Evolutionary conservation across 495 filamentous ascomycete genomes (phyloP).

Genomic region (Daldinia vernicosa): DNA sequence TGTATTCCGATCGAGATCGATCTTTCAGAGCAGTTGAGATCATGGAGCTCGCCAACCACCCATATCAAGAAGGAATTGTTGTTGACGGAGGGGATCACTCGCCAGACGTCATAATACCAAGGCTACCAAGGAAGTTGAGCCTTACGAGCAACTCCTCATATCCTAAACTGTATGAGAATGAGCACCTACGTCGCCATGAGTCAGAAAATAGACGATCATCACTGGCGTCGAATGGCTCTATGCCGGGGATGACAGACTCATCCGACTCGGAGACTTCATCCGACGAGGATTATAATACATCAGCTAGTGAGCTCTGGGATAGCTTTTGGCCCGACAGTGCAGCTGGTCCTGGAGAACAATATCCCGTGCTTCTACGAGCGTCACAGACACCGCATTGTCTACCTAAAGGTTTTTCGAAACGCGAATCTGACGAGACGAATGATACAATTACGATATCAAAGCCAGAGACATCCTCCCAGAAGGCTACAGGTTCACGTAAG

Average conservation of each 20-base stretch:
- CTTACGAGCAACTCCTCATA: constrained; percentile 43
- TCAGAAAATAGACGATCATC: constrained; percentile 42
- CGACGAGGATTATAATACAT: constrained; percentile 45
- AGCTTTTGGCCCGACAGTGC: constrained; percentile 43
- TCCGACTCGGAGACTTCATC: constrained; percentile 46
- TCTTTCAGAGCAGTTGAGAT: constrained; percentile 22
- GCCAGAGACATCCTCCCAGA: constrained; percentile 1
- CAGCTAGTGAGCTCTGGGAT: constrained; percentile 45
- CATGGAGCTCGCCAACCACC: constrained; percentile 41
- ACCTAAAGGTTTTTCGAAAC: constrained; percentile 12
- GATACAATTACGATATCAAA: constrained; percentile 27
- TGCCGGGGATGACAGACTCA: constrained; percentile 46
- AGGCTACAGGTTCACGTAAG: constrained; percentile 1
- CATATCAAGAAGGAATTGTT: constrained; percentile 18
- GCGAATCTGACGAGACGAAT: constrained; percentile 4
- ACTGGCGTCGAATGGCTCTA: constrained; percentile 38
- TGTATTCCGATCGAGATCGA: constrained; percentile 28
- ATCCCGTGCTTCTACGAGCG: constrained; percentile 32
- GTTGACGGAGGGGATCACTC: constrained; percentile 5
- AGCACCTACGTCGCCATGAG: constrained; percentile 36
- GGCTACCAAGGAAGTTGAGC: constrained; percentile 28
- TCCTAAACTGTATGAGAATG: constrained; percentile 27
- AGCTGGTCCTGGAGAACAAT: constrained; percentile 27
- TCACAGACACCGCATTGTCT: constrained; percentile 23
- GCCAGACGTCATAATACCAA: constrained; percentile 14